Evolutionary conservation across 139 green algal species (phyloP), one percentile per base, ranked within the genome.

Genomic region (Coelastrella sp.): DNA sequence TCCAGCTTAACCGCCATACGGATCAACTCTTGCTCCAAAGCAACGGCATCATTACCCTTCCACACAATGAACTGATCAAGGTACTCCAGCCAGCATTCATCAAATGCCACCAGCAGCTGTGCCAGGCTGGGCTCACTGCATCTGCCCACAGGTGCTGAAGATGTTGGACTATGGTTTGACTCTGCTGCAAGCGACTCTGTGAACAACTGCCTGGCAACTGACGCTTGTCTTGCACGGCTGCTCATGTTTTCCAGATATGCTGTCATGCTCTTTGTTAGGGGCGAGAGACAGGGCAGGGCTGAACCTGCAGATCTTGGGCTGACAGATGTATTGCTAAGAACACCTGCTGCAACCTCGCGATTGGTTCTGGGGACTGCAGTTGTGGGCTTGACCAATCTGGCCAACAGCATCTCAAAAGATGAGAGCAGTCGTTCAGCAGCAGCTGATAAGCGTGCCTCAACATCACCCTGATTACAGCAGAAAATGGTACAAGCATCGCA

Each of bases 21-120:
- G 32, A 96, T 91, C 25, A 98, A 88, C 53, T 96, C 91, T 5
- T 77, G 64, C 88, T 97, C 96, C 45, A 98, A 89, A 0, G 73
- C 83, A 13, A 90, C 93, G 30, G 93, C 93, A 82, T 98, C 95
- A 7, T 92, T 87, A n/a, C 85, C 85, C 93, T 98, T 98, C 96
- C 96, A 98, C 15, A 92, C 93, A 60, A 94, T 91, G 89, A 98
- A 98, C 80, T 95, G 94, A 84, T 98, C 94, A 82, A 98, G 89
- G 86, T 98, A 98, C n/a, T 87, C 77, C 32, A 96, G 85, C 96
- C 96, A 98, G 17, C 86, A 83, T 23, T 90, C 80, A 68, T 98
- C 96, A 90, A 98, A 98, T 3, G 30, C 50, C 64, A 88, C 77
- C 74, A 95, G 75, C 30, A 85, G 48, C 32, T 84, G 74, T 5